Percentiles rank a stretch among this genome's conserved stretches.
Conservation (phyloP, 306 rosid species). For the Malus sieversii region DNA sequence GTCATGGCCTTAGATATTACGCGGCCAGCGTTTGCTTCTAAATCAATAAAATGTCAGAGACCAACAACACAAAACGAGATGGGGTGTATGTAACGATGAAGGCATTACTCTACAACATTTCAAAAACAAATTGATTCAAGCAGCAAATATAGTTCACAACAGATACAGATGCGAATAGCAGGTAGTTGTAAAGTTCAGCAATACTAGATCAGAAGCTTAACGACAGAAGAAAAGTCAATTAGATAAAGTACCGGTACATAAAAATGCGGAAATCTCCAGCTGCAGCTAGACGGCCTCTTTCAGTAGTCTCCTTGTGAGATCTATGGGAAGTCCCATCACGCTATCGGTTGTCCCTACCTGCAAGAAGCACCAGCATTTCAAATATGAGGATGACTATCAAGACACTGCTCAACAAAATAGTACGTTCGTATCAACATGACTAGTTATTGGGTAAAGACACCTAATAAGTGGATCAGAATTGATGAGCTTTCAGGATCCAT, state of each 20-base stretch:
- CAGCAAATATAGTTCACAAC: neutral
- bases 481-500: neutral
- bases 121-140: neutral
- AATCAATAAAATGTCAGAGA: too few relatives aligned
- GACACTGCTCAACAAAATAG: neutral
- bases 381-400: neutral
- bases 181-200: neutral
- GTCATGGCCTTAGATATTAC: too few relatives aligned
- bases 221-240: neutral
- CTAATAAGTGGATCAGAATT: neutral
- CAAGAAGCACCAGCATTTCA: slow-evolving; percentile 20
- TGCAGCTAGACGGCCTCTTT: slow-evolving; percentile 50
- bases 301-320: slow-evolving; percentile 62
- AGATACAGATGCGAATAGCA: neutral
- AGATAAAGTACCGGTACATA: neutral
- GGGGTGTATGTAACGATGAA: neutral
- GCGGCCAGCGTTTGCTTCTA: too few relatives aligned
- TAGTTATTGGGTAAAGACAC: neutral
- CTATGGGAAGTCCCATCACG: slow-evolving; percentile 94
- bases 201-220: neutral
- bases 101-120: neutral
- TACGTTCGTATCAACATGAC: neutral
- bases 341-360: slow-evolving; percentile 96
- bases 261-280: neutral
- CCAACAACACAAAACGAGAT: too few relatives aligned